Evolutionary conservation across 805 yeast species (phyloP).

Genomic region (Teunomyces pallodes): DNA sequence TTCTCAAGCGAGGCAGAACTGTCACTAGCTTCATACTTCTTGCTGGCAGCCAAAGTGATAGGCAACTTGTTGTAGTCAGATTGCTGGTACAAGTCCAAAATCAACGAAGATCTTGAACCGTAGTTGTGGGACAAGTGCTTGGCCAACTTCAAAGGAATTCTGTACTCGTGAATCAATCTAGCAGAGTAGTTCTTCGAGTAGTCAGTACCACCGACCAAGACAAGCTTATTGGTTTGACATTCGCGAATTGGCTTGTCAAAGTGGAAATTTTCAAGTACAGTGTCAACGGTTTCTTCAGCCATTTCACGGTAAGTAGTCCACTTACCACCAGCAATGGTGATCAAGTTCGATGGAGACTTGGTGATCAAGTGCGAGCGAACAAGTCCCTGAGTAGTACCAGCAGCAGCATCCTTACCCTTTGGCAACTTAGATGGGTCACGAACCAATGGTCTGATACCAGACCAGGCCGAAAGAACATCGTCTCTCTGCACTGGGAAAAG

Average conservation of each 20-base stretch:
- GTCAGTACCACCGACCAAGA: slow-evolving; percentile 78
- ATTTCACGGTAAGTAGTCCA: slow-evolving; percentile 98
- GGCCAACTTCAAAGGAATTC: slow-evolving; percentile 71
- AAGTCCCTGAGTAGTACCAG: slow-evolving; percentile 72
- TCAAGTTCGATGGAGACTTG: slow-evolving; percentile 67
- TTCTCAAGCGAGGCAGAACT: slow-evolving; percentile 24
- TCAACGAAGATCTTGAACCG: slow-evolving; percentile 84
- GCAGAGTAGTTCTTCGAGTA: slow-evolving; percentile 74
- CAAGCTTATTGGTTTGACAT: slow-evolving; percentile 52
- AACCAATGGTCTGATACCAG: slow-evolving; percentile 93
- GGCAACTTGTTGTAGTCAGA: slow-evolving; percentile 61
- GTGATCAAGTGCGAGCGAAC: slow-evolving; percentile 87
- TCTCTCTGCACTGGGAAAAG: slow-evolving; percentile 85
- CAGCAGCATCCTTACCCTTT: slow-evolving; percentile 37
- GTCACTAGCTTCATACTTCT: slow-evolving; percentile 30
- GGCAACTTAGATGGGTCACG: slow-evolving; percentile 66
- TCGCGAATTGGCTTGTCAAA: slow-evolving; percentile 36
- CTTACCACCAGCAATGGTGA: slow-evolving; percentile 94
- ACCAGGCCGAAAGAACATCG: slow-evolving; percentile 94
- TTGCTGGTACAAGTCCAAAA: slow-evolving; percentile 54
- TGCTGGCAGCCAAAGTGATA: slow-evolving; percentile 51
- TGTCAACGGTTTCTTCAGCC: slow-evolving; percentile 92
- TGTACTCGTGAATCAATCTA: slow-evolving; percentile 75
- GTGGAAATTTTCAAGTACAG: slow-evolving; percentile 51
- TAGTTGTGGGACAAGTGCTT: slow-evolving; percentile 81